Percentiles rank a stretch among this genome's conserved stretches.
phyloP scores from a whole-genome alignment of 1,139 yeast species.

The Arxiozyma telluris region DNA sequence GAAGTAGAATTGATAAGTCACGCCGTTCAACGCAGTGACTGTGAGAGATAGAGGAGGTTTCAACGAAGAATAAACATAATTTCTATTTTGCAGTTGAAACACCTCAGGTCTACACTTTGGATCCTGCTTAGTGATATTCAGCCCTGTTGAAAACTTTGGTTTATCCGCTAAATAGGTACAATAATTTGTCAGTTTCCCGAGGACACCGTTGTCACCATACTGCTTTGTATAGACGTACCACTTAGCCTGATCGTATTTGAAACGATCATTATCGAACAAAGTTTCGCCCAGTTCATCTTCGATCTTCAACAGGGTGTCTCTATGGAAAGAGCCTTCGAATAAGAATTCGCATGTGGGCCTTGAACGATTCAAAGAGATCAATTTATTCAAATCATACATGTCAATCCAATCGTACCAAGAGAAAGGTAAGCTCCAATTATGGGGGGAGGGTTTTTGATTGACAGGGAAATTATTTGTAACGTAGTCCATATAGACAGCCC shows the following conservation, averaged over 20 bases:
- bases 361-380: constrained; percentile 11
- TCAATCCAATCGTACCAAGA: constrained; percentile 27
- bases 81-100: constrained; percentile 19
- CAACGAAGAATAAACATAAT: constrained; percentile 12
- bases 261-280: constrained; percentile 8
- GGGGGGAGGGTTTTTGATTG: not conserved
- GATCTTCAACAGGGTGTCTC: constrained; percentile 4
- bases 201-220: constrained; percentile 2
- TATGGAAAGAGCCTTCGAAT: constrained; percentile 5
- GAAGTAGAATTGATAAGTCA: constrained; percentile 15
- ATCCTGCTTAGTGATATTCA: constrained; percentile 11
- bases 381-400: constrained; percentile 17
- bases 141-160: constrained; percentile 10
- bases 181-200: constrained; percentile 3
- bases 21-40: constrained; percentile 12
- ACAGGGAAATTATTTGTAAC: constrained; percentile 3
- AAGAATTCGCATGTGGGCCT: constrained; percentile 5
- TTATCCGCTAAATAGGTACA: constrained; percentile 2
- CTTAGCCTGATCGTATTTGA: constrained; percentile 10
- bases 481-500: constrained; percentile 17
- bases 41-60: constrained; percentile 21
- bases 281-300: constrained; percentile 12
- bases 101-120: constrained; percentile 23
- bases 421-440: constrained; percentile 11
- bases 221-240: constrained; percentile 11